These are phyloP conservation scores for Apiospora kogelbergensis DNA, from an alignment of 2,329 filamentous ascomycete genomes.

Conservation along the genomic window DNA sequence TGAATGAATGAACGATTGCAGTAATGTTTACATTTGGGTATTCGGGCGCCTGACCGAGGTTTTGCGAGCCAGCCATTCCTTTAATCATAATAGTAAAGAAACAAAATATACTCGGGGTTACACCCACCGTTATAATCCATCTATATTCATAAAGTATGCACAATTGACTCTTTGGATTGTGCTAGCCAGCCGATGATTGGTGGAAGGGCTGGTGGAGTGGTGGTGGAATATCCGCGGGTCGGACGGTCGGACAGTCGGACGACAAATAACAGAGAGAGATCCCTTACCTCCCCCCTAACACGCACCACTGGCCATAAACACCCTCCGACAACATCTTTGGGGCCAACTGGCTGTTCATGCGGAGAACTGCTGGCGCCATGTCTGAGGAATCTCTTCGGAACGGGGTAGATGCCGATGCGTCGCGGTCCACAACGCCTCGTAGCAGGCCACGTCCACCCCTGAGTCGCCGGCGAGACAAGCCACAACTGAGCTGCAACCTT, in stretches of 20 bases:
- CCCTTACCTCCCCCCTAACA: not conserved
- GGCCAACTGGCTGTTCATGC: not conserved
- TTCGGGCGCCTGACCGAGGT: not conserved
- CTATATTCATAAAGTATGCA: no score
- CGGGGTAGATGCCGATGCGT: not conserved
- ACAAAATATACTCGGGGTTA: not conserved
- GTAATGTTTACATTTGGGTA: not conserved
- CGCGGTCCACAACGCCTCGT: not conserved
- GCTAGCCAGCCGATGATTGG: not conserved
- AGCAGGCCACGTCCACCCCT: constrained; percentile 20
- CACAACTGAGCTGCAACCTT: constrained; percentile 22
- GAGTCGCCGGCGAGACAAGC: constrained; percentile 23
- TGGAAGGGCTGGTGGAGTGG: not conserved
- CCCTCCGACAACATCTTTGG: not conserved
- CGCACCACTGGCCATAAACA: not conserved
- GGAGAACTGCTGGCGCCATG: not conserved
- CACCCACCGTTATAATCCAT: not conserved
- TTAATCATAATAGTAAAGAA: not conserved
- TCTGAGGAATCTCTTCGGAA: not conserved
- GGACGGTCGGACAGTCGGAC: constrained; percentile 18
- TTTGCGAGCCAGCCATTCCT: not conserved
- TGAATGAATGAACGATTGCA: not conserved
- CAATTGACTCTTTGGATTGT: not conserved
- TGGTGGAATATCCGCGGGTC: not conserved
- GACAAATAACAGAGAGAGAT: constrained; percentile 6